Conservation (phyloP, 495 filamentous ascomycete species). For the Aspergillus cavernicola region DNA sequence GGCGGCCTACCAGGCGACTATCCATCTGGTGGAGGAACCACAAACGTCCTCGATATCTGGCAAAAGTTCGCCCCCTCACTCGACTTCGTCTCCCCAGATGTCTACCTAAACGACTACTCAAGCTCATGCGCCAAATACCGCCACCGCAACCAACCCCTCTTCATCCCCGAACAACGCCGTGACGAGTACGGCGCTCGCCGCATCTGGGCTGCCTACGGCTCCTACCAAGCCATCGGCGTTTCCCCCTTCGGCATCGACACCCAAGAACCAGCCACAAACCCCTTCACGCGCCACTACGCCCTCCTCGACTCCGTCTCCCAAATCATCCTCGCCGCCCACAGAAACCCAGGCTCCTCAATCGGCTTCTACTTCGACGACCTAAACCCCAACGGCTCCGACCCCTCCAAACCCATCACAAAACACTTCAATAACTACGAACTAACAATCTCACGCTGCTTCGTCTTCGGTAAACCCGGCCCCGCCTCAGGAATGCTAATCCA, state of each 20-base stretch:
- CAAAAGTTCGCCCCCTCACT: conserved; percentile 38
- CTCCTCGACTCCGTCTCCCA: conserved; percentile 31
- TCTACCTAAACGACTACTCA: conserved; percentile 45
- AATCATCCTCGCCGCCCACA: conserved; percentile 42
- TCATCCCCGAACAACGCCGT: conserved; percentile 49
- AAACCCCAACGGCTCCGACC: conserved; percentile 14
- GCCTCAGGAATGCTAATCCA: conserved; percentile 47
- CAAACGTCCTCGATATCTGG: conserved; percentile 47
- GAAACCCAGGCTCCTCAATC: conserved; percentile 27
- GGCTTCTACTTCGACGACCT: conserved; percentile 50
- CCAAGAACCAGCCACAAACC: conserved; percentile 26
- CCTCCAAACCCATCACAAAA: conserved; percentile 20
- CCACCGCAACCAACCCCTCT: conserved; percentile 43
- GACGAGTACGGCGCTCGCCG: conserved; percentile 46
- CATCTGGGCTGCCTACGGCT: conserved; percentile 42
- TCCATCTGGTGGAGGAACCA: conserved; percentile 42
- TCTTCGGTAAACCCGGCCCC: conserved; percentile 41
- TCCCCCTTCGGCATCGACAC: conserved; percentile 49
- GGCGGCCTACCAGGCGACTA: conserved; percentile 44
- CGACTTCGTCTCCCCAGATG: conserved; percentile 48
- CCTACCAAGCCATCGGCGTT: conserved; percentile 38
- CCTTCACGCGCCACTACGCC: conserved; percentile 38
- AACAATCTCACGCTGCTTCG: conserved; percentile 42
- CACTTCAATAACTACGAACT: conserved; percentile 30
- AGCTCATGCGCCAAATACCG: conserved; percentile 39